Base-by-base conservation (phyloP, 805 yeast genomes). In the Kodamaea hsintzibuensis region DNA sequence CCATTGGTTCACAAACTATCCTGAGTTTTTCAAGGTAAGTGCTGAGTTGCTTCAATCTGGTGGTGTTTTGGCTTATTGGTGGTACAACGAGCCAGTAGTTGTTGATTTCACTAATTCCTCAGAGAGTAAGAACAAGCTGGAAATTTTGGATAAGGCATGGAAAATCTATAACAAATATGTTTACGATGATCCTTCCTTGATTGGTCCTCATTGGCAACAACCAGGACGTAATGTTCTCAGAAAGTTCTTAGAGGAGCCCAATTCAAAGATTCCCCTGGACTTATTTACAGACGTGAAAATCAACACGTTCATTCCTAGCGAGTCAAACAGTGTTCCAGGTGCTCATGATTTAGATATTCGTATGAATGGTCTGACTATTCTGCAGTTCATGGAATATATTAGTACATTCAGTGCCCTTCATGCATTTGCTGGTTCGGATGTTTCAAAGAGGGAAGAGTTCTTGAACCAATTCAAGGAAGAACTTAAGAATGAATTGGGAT, bases 161-260 rank as follows among this genome's bases (percentile, higher is more conserved):
- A 57, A 62, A 7, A 57, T 69, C 22, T 73, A 78, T 69, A 62
- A 67, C 47, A 69, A 75, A 44, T 68, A 74, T 47, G 73, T 70
- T 7, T 81, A 81, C 57, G 76, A 73, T 33, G 72, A 71, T 49
- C 73, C 79, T 0, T 63, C 66, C 1, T 71, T 63, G 43, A 65
- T 87, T 44, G 92, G 92, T 0, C 84, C 85, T 0, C 83, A 82
- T 65, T 92, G 98, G 98, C 88, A 89, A 61, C 88, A 86, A 60
- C 95, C 96, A 0, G 98, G 97, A 0, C 74, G 96, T 47, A 51
- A 63, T 5, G 70, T 80, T 10, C 68, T 92, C 38, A 72, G 85
- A 50, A 57, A 71, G 5, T 62, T 76, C 53, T 76, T 81, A 57
- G 61, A 58, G 13, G 79, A 71, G 10, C 74, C 84, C 6, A 65